Percentiles rank a stretch among this genome's conserved stretches.
Evolutionary conservation across 148 eudicot species (phyloP).

Genomic region (Hydrangea macrophylla): DNA sequence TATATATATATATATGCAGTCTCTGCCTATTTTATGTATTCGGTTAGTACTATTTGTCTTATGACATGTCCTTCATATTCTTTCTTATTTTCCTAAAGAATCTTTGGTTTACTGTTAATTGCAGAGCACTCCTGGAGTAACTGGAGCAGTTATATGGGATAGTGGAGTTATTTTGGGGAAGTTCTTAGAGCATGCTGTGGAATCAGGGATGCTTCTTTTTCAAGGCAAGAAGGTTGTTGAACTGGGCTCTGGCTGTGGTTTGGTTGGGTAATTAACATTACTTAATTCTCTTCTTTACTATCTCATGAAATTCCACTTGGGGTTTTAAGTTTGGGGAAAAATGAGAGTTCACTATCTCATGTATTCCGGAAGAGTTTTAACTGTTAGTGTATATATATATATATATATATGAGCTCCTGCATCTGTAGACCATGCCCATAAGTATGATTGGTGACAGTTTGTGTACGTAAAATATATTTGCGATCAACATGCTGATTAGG

Average conservation of each 20-base stretch:
- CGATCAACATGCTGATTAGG: no score
- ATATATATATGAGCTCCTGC: no score
- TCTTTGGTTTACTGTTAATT: conserved; percentile 10
- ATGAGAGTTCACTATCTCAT: no score
- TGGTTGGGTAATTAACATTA: conserved; percentile 63
- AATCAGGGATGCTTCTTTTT: conserved; percentile 46
- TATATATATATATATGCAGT: neutral
- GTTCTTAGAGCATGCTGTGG: conserved; percentile 90
- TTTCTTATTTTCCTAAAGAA: neutral
- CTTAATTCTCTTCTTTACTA: neutral
- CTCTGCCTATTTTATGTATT: neutral
- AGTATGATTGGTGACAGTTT: no score
- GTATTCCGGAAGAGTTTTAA: no score
- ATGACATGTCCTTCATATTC: neutral
- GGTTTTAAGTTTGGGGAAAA: no score
- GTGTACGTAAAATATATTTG: no score
- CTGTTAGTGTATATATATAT: no score
- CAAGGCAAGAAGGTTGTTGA: conserved; percentile 87
- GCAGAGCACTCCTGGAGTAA: conserved; percentile 86
- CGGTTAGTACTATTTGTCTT: neutral
- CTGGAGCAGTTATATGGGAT: conserved; percentile 98
- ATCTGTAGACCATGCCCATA: no score
- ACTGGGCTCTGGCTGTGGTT: conserved; percentile 93
- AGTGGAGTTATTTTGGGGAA: conserved; percentile 84
- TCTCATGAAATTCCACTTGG: no score